Evolutionary conservation across 139 green algal genomes (phyloP).

Genomic region (Chlorella sp.): DNA sequence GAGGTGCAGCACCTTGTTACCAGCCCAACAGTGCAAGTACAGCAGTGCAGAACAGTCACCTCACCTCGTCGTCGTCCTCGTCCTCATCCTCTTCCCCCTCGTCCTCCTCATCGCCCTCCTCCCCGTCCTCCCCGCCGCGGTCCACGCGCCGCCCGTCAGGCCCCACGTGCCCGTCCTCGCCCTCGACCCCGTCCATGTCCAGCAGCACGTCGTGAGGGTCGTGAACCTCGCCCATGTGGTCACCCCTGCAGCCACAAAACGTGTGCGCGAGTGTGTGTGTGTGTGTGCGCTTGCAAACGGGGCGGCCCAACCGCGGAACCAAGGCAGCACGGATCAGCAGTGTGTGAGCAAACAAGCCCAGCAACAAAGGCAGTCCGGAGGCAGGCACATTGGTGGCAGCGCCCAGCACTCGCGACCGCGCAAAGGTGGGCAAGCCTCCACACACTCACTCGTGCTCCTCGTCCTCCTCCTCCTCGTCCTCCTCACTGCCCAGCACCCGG

Average conservation of each 20-base stretch:
- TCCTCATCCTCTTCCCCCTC: constrained; percentile 27
- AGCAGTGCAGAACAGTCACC: too few species aligned
- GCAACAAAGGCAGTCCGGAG: too few species aligned
- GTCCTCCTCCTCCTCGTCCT: constrained; percentile 2
- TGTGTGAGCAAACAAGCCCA: too few species aligned
- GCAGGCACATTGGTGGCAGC: too few species aligned
- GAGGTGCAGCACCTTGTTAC: too few species aligned
- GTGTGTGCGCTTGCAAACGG: too few species aligned
- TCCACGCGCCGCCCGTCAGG: constrained; percentile 18
- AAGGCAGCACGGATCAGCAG: too few species aligned
- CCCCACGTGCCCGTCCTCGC: constrained; percentile 25
- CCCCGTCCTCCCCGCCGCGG: constrained; percentile 27
- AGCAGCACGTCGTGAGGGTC: constrained; percentile 2
- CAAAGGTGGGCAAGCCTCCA: background rate
- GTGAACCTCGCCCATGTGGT: background rate
- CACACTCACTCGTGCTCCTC: background rate
- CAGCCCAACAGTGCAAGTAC: too few species aligned
- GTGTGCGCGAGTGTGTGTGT: too few species aligned
- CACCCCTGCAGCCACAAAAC: too few species aligned
- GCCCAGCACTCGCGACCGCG: too few species aligned
- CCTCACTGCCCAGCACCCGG: constrained; percentile 1
- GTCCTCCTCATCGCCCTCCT: constrained; percentile 29
- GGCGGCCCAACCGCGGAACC: too few species aligned
- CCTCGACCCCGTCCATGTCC: constrained; percentile 19
- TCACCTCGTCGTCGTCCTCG: background rate